Percentiles rank a stretch among this genome's conserved stretches.
Conservation (phyloP, 192 early-diverging fungal species). For the Pilaira anomala region DNA sequence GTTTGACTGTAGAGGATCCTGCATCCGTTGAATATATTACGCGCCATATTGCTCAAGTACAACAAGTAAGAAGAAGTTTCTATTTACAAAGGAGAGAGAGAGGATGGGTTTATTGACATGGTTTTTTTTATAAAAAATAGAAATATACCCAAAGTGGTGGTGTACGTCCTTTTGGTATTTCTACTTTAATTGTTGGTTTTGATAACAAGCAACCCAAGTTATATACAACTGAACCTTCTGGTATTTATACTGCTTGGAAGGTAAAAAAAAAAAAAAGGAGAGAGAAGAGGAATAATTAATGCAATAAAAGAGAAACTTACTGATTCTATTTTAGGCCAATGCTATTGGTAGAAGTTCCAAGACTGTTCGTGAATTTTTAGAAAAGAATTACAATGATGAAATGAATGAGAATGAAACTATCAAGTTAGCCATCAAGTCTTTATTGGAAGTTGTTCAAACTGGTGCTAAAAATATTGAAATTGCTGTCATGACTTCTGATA, state of each 20-base stretch:
- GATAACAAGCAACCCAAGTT: slow-evolving; percentile 84
- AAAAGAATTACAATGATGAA: slow-evolving; percentile 93
- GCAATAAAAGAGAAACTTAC: slow-evolving; percentile 13
- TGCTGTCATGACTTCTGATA: slow-evolving; percentile 81
- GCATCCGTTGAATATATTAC: slow-evolving; percentile 98
- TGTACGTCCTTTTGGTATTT: slow-evolving; percentile 97
- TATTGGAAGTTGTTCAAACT: slow-evolving; percentile 98
- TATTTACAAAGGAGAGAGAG: not conserved
- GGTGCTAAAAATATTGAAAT: slow-evolving; percentile 99
- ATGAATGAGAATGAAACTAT: slow-evolving; percentile 76
- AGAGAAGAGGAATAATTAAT: slow-evolving; percentile 41
- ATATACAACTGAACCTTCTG: slow-evolving; percentile 98
- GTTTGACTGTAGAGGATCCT: slow-evolving; percentile 95
- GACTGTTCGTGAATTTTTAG: slow-evolving; percentile 97
- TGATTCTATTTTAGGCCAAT: slow-evolving; percentile 62
- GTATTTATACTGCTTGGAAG: slow-evolving; percentile 98
- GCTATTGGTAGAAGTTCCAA: slow-evolving; percentile 95
- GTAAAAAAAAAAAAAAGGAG: slow-evolving; percentile 21
- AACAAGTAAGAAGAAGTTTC: slow-evolving; percentile 92
- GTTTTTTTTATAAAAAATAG: slow-evolving; percentile 41
- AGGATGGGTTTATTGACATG: not conserved
- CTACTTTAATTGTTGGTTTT: slow-evolving; percentile 93
- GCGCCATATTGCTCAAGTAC: slow-evolving; percentile 91
- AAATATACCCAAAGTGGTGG: slow-evolving; percentile 99
- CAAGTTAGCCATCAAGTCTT: slow-evolving; percentile 87